These are phyloP conservation scores for Colletotrichum limetticola DNA, from an alignment of 2,329 filamentous ascomycete species.

Conservation along the genomic window DNA sequence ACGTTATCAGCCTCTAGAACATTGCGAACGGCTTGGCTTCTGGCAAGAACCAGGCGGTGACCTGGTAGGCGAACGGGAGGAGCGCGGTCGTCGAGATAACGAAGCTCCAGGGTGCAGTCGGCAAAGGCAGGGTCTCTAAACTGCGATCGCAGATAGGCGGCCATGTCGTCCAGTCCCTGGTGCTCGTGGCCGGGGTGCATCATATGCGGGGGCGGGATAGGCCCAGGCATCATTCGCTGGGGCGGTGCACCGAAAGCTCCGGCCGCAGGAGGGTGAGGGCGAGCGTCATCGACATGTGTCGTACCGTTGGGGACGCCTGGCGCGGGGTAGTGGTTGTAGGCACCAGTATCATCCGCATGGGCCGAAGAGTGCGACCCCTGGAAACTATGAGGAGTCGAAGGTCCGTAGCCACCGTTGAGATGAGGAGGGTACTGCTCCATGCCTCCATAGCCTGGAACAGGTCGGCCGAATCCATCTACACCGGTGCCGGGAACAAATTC, in stretches of 20 bases:
- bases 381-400: constrained; percentile 69
- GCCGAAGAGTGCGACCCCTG: constrained; percentile 70
- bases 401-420: constrained; percentile 54
- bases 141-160: constrained; percentile 51
- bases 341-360: constrained; percentile 56
- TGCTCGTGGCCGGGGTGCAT: constrained; percentile 35
- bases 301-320: constrained; percentile 52
- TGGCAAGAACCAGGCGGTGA: constrained; percentile 66
- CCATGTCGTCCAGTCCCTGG: constrained; percentile 47
- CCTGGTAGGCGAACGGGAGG: constrained; percentile 57
- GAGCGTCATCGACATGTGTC: constrained; percentile 43
- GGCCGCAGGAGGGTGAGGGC: constrained; percentile 27
- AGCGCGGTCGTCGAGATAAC: constrained; percentile 52
- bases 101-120: constrained; percentile 60
- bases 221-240: constrained; percentile 44
- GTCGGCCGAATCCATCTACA: constrained; percentile 52
- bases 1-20: constrained; percentile 36
- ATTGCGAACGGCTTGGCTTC: constrained; percentile 54
- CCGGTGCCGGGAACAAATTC: constrained; percentile 47
- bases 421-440: constrained; percentile 47
- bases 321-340: constrained; percentile 52
- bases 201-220: constrained; percentile 37
- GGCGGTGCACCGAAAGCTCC: constrained; percentile 37
- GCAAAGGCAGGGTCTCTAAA: constrained; percentile 51
- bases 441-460: constrained; percentile 44